Percentiles rank a stretch among this genome's conserved stretches.
These are phyloP conservation scores for Cutaneotrichosporon spelunceum DNA, from an alignment of 1,284 basidiomycete genomes.

Conservation along the genomic window DNA sequence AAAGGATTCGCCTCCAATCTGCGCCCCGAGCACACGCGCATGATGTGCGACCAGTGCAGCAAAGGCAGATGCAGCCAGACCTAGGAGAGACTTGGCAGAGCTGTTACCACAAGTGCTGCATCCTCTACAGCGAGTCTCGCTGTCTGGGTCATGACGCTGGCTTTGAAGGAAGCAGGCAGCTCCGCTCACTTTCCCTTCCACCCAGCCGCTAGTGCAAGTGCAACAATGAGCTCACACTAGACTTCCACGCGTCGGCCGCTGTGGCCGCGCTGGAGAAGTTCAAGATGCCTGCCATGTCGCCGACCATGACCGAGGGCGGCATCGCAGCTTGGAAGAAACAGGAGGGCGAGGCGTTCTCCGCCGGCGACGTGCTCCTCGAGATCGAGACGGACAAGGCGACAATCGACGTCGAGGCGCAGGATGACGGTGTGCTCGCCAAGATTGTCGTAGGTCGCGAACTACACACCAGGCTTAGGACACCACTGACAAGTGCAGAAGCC, in stretches of 20 bases:
- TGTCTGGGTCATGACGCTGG: neutral
- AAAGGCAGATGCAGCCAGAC: neutral
- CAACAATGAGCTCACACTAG: conserved; percentile 52
- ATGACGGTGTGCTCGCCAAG: conserved; percentile 92
- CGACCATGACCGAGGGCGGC: conserved; percentile 99
- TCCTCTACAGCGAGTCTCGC: neutral
- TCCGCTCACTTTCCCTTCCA: neutral
- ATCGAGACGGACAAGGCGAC: conserved; percentile 99
- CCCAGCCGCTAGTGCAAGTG: neutral
- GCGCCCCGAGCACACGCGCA: neutral
- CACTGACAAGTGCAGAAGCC: conserved; percentile 29
- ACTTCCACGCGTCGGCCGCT: conserved; percentile 74
- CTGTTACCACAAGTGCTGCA: neutral
- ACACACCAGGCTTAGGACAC: too few species aligned
- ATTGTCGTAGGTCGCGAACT: conserved; percentile 56
- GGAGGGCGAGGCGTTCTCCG: conserved; percentile 83
- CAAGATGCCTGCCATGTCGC: conserved; percentile 98
- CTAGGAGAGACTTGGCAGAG: neutral
- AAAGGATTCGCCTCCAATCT: neutral
- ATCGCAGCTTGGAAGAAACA: conserved; percentile 97
- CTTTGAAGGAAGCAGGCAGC: neutral
- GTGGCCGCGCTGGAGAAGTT: conserved; percentile 80
- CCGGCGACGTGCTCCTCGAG: conserved; percentile 77
- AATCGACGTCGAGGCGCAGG: conserved; percentile 98
- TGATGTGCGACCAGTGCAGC: neutral